These are phyloP conservation scores for Cryptococcus depauperatus DNA, from an alignment of 1,284 basidiomycete genomes.

Conservation along the genomic window DNA sequence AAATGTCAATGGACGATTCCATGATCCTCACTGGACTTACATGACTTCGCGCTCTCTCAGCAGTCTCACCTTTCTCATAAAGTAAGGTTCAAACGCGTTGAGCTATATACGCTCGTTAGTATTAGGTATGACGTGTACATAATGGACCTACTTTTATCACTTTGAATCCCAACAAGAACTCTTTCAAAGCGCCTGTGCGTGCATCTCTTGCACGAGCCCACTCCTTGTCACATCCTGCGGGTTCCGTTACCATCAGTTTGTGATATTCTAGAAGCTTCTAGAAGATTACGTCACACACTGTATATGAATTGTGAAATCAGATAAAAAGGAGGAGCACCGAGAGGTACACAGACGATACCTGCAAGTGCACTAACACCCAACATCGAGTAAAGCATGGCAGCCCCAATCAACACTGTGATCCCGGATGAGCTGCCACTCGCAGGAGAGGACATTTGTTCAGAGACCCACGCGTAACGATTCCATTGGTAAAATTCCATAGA, in stretches of 20 bases:
- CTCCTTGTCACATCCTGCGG: conserved; percentile 33
- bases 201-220: conserved; percentile 36
- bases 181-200: conserved; percentile 38
- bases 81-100: conserved; percentile 41
- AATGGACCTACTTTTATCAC: conserved; percentile 38
- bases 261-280: too few species aligned
- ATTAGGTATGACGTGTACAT: too few species aligned
- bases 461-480: conserved; percentile 30
- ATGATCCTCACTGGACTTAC: too few species aligned
- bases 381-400: conserved; percentile 36
- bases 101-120: conserved; percentile 20
- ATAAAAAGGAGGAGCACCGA: conserved; percentile 25
- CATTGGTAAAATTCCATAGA: conserved; percentile 33
- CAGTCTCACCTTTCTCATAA: conserved; percentile 19
- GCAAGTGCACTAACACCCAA: conserved; percentile 38
- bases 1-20: too few species aligned
- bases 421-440: neutral
- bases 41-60: conserved; percentile 34
- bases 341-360: conserved; percentile 34
- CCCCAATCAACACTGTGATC: conserved; percentile 29
- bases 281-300: too few species aligned
- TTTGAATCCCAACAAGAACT: conserved; percentile 39
- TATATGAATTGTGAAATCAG: conserved; percentile 34
- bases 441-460: neutral
- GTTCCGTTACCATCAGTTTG: too few species aligned